Conservation (phyloP, 108 stramenopile genomes). For the Cyclotella kingstonii region DNA sequence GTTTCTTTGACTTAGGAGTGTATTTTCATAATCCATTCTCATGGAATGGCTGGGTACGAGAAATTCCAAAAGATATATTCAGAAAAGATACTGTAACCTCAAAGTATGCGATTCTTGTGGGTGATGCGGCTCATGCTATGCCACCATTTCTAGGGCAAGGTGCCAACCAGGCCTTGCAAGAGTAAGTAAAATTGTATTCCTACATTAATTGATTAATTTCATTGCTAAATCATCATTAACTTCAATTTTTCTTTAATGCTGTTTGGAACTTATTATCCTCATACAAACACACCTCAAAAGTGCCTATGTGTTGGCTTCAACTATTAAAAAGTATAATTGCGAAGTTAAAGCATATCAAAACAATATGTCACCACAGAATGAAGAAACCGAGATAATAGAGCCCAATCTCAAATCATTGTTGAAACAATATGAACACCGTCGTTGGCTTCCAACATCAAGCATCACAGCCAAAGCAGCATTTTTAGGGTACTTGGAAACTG, state of each 20-base stretch:
- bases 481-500: conserved; percentile 77
- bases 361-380: background rate
- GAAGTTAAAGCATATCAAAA: conserved; percentile 7
- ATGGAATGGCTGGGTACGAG: conserved; percentile 61
- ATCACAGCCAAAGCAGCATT: conserved; percentile 71
- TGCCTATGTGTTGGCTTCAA: conserved; percentile 47
- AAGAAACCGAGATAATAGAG: conserved; percentile 3
- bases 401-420: conserved; percentile 40
- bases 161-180: conserved; percentile 95
- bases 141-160: conserved; percentile 97
- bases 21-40: conserved; percentile 86
- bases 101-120: conserved; percentile 55
- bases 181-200: conserved; percentile 64
- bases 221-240: background rate
- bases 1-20: conserved; percentile 77
- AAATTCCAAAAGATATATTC: conserved; percentile 27
- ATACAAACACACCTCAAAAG: background rate
- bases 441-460: conserved; percentile 76
- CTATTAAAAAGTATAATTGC: conserved; percentile 54
- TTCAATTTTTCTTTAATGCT: background rate
- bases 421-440: conserved; percentile 60
- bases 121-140: conserved; percentile 96
- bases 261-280: background rate
- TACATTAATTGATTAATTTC: background rate
- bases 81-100: conserved; percentile 17